Base-by-base conservation (phyloP, 495 filamentous ascomycete genomes). In the Tuber magnatum region DNA sequence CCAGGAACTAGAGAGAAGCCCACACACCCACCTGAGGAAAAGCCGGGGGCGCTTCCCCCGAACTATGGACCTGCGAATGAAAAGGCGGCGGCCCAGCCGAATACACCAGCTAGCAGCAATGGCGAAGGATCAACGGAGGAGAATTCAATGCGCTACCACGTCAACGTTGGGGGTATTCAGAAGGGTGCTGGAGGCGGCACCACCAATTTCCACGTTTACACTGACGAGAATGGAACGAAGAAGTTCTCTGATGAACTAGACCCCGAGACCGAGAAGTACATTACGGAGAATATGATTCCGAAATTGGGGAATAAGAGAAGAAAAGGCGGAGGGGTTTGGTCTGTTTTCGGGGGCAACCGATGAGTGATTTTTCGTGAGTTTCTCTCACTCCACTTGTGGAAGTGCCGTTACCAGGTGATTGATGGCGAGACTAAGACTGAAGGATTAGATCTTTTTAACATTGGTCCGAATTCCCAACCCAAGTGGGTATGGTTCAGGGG, bases 211-310 rank as follows among this genome's bases (percentile, higher is more conserved):
- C 80, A 82, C 18, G 80, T 81, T 38, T 82, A 75, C 41, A 75
- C 80, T 0, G 77, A 82, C 35, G 80, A 82, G 61, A 80, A 71
- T 18, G 80, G 73, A 28, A 75, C 69, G 22, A 80, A 82, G 68
- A 68, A 48, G 22, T 80, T 71, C 71, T 74, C 73, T 24, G 74
- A 81, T 22, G 71, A 79, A 41, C 68, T 81, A 7, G 76, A 80
- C 71, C 80, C 78, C 24, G 74, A 82, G 68, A 77, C 80, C 24
- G 73, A 82, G 61, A 79, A 74, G 68, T 82, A 81, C 71, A 81
- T 82, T 35, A 79, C 61, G 12, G 80, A 82, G 80, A 81, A 77
- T 38, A 82, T 82, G 80, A 75, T 82, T 56, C 80, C 80, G 65
- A 82, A 79, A 39, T 68, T 82, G 14, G 72, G 72, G 12, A 80